Conservation (phyloP, 768 basidiomycete species). For the Ramaria rubella region DNA sequence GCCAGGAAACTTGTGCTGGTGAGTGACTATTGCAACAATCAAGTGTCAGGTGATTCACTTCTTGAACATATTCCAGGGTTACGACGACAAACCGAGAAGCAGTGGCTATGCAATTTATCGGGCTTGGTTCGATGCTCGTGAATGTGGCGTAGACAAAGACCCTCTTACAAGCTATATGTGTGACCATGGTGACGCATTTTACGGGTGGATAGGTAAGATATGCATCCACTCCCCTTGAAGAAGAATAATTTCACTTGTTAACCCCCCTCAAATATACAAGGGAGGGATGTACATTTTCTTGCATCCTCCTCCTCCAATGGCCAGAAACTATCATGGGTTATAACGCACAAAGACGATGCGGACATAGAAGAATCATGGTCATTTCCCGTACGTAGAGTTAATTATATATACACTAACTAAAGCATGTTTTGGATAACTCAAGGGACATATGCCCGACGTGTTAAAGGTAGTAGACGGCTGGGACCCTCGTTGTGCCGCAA, state of each 20-base stretch:
- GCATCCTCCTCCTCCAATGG: slow-evolving; percentile 16
- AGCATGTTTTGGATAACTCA: neutral
- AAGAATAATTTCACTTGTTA: neutral
- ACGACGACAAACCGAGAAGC: slow-evolving; percentile 18
- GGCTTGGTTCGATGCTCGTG: slow-evolving; percentile 20
- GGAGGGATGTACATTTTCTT: slow-evolving; percentile 18
- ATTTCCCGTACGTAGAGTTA: slow-evolving; percentile 13
- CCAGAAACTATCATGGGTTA: slow-evolving; percentile 16
- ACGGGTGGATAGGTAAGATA: slow-evolving; percentile 18
- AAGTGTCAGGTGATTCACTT: neutral
- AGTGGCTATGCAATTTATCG: slow-evolving; percentile 23
- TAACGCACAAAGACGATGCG: slow-evolving; percentile 19
- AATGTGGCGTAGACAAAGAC: slow-evolving; percentile 17
- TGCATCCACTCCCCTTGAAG: neutral
- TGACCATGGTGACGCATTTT: slow-evolving; percentile 13
- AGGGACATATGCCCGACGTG: slow-evolving; percentile 19
- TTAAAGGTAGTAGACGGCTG: slow-evolving; percentile 19
- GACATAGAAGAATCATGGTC: slow-evolving; percentile 20
- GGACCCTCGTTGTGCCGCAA: slow-evolving; percentile 22
- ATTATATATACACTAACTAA: neutral
- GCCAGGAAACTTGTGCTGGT: slow-evolving; percentile 17
- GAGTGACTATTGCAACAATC: slow-evolving; percentile 6
- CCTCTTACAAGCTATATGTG: slow-evolving; percentile 15
- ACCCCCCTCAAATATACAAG: neutral
- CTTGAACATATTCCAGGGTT: slow-evolving; percentile 16